phyloP scores from a whole-genome alignment of 257 asterid species.

The Agastache rugosa region DNA sequence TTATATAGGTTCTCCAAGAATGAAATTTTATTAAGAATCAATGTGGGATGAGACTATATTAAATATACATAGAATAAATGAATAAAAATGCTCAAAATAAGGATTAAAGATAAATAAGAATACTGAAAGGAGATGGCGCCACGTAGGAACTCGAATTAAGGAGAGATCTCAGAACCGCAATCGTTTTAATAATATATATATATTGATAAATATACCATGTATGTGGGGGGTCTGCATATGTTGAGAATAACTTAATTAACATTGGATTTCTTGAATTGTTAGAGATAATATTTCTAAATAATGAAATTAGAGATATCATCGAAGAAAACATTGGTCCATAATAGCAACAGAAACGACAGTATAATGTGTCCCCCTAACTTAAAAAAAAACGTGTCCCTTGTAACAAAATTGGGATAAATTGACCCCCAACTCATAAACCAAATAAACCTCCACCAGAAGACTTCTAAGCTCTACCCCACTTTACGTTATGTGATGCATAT shows the following conservation, averaged over 20 bases:
- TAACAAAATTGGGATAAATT: constrained; percentile 2
- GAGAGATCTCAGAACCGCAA: too few species aligned
- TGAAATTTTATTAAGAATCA: too few species aligned
- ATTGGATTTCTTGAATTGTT: background rate
- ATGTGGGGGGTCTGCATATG: background rate
- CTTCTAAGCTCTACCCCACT: background rate
- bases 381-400: background rate
- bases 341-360: background rate
- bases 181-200: too few species aligned
- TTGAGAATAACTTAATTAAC: background rate
- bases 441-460: constrained; percentile 19
- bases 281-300: background rate
- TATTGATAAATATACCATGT: background rate
- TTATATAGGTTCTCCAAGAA: too few species aligned
- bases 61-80: too few species aligned
- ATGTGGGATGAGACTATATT: too few species aligned
- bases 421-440: background rate
- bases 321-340: background rate
- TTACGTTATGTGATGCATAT: background rate
- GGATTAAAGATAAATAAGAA: too few species aligned
- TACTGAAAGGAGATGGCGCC: too few species aligned
- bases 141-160: too few species aligned
- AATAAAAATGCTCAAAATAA: too few species aligned
- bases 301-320: background rate
- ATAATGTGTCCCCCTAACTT: background rate